Conservation (phyloP, 2,329 filamentous ascomycete species). For the Gnomoniopsis smithogilvyi region DNA sequence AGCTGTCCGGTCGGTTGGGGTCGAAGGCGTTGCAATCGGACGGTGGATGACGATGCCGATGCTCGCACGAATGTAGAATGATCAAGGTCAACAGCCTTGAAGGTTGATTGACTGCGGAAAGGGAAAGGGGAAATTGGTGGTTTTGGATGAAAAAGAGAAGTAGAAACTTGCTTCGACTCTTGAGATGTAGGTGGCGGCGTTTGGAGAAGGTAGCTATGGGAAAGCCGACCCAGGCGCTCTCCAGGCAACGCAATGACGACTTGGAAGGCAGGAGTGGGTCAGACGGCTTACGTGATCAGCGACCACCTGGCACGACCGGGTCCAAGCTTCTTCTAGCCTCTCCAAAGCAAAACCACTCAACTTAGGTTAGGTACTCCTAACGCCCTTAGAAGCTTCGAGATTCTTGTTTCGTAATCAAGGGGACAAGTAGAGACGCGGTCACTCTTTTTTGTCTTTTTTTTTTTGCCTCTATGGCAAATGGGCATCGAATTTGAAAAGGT, state of each 20-base stretch:
- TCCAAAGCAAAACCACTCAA: too few relatives aligned
- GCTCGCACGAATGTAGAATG: background rate
- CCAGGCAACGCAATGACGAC: slow-evolving; percentile 6
- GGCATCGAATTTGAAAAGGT: background rate
- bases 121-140: background rate
- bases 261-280: slow-evolving; percentile 4
- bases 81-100: background rate
- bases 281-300: background rate
- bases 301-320: too few relatives aligned
- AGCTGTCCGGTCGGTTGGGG: slow-evolving; percentile 7
- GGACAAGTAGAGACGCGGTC: background rate
- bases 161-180: background rate
- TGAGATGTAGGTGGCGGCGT: background rate
- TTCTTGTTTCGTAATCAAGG: too few relatives aligned
- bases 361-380: too few relatives aligned
- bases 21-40: slow-evolving; percentile 5
- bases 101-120: background rate
- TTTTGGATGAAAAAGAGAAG: slow-evolving; percentile 4
- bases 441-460: background rate
- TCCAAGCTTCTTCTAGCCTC: too few relatives aligned
- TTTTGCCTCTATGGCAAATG: background rate
- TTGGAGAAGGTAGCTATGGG: background rate
- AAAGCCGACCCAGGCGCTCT: background rate
- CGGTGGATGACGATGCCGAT: background rate
- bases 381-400: too few relatives aligned